These are phyloP conservation scores for Agaricus subrufescens DNA, from an alignment of 768 basidiomycete genomes.

Conservation along the genomic window DNA sequence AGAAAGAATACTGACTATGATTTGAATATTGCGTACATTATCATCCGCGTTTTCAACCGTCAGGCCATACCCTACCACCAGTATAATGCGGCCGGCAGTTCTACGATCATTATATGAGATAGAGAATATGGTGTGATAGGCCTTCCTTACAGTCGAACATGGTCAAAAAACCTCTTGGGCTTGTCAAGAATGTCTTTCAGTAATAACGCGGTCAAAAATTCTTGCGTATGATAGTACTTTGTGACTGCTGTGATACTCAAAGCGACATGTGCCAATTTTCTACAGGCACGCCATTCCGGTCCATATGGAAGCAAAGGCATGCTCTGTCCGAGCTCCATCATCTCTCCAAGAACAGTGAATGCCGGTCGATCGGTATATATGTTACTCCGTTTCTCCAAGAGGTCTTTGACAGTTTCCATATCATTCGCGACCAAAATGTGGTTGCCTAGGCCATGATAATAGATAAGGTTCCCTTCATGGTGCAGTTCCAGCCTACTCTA, in stretches of 20 bases:
- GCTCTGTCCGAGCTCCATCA: slow-evolving; percentile 5
- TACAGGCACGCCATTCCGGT: slow-evolving; percentile 10
- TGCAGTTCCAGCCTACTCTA: no score
- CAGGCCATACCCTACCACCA: slow-evolving; percentile 52
- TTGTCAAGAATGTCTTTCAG: neutral
- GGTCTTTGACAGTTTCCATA: slow-evolving; percentile 3
- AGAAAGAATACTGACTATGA: neutral
- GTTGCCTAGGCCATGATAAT: slow-evolving; percentile 1
- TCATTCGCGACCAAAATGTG: neutral
- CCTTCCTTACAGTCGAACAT: neutral
- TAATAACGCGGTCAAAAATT: slow-evolving; percentile 9
- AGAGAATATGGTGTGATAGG: neutral
- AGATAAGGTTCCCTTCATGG: neutral
- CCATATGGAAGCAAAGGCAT: slow-evolving; percentile 17
- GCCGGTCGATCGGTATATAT: slow-evolving; percentile 10
- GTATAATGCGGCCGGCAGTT: slow-evolving; percentile 48
- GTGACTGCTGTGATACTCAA: slow-evolving; percentile 24
- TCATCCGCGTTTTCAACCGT: slow-evolving; percentile 41
- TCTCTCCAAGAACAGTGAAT: slow-evolving; percentile 12
- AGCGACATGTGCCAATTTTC: slow-evolving; percentile 24
- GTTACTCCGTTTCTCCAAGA: slow-evolving; percentile 11
- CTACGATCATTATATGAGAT: slow-evolving; percentile 18
- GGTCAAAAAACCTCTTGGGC: neutral
- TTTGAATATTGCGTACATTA: slow-evolving; percentile 46
- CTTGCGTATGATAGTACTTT: slow-evolving; percentile 26